Base-by-base conservation (phyloP, 768 basidiomycete species). In the Xanthoconium stramineum region DNA sequence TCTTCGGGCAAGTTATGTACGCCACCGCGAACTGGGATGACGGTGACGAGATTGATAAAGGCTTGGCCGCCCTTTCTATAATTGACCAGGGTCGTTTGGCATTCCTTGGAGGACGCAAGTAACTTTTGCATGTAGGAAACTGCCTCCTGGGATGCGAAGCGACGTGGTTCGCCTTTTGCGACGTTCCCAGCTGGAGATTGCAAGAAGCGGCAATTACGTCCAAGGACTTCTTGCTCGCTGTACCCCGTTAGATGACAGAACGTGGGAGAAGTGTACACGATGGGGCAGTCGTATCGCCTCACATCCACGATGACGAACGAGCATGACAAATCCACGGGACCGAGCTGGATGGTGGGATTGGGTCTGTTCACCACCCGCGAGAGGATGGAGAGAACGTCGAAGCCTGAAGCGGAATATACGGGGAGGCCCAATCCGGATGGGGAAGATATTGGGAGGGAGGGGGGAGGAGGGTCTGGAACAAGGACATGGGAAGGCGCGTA, bases 281-380 rank as follows among this genome's bases (percentile, higher is more conserved):
- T 24, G 24, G 24, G 24, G 24, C 24, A 75, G 69, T 99, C 97
- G 60, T 83, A 82, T 53, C 89, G 76, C 6, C 89, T 82, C 24
- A 86, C 81, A 68, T 99, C 97, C 43, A 86, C 87, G 39, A 99
- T 89, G 63, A 91, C 81, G 72, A 98, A 99, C n/a, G 88, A 83
- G 68, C 92, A 95, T 7, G 89, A 88, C 57, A 94, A 76, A 71
- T 99, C 96, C 30, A 98, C 91, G 0, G 96, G 93, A 15, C 97
- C 96, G 17, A 98, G 81, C 11, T 78, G 73, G 42, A 98, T 80
- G 55, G 76, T 82, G 1, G 93, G 91, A 63, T 88, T 81, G 1
- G 84, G 83, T 7, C 95, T 81, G 15, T 77, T 80, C 7, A 81
- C 85, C 9, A 98, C 87, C 9, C 91, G 81, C 11, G 88, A 80